A percentile compares a stretch with the other conserved stretches of the same genome.
Conservation (phyloP, 805 yeast species). For the Kuraishia piskuri region DNA sequence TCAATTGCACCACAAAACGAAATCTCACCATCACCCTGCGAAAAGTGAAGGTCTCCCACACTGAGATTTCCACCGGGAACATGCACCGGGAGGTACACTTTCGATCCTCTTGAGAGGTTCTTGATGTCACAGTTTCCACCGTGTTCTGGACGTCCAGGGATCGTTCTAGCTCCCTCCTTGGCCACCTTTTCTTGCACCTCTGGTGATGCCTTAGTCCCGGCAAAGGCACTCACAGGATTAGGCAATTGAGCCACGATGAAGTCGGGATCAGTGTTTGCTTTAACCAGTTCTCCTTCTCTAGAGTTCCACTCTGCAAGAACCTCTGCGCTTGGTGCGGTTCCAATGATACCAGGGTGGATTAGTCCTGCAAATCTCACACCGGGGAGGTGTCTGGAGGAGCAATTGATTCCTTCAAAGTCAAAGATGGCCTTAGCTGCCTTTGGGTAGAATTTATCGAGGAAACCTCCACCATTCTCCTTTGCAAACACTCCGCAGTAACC, state of each 20-base stretch:
- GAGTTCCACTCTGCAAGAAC: slow-evolving; percentile 34
- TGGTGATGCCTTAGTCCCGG: slow-evolving; percentile 27
- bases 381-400: slow-evolving; percentile 42
- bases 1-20: slow-evolving; percentile 48
- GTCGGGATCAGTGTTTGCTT: slow-evolving; percentile 24
- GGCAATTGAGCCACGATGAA: slow-evolving; percentile 32
- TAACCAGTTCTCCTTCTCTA: slow-evolving; percentile 30
- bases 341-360: slow-evolving; percentile 43
- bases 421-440: slow-evolving; percentile 43
- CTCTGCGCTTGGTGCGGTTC: slow-evolving; percentile 39
- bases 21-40: slow-evolving; percentile 47
- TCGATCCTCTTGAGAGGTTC: slow-evolving; percentile 40
- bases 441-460: slow-evolving; percentile 39
- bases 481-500: slow-evolving; percentile 43
- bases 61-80: slow-evolving; percentile 38
- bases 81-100: slow-evolving; percentile 37
- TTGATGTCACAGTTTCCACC: slow-evolving; percentile 49
- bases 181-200: slow-evolving; percentile 22
- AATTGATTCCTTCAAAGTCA: slow-evolving; percentile 42
- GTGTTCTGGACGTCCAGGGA: slow-evolving; percentile 44
- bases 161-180: slow-evolving; percentile 40
- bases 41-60: slow-evolving; percentile 41
- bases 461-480: slow-evolving; percentile 42
- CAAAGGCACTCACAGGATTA: slow-evolving; percentile 24
- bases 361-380: slow-evolving; percentile 40